phyloP scores from a whole-genome alignment of 805 yeast genomes.

The Brettanomyces naardenensis region DNA sequence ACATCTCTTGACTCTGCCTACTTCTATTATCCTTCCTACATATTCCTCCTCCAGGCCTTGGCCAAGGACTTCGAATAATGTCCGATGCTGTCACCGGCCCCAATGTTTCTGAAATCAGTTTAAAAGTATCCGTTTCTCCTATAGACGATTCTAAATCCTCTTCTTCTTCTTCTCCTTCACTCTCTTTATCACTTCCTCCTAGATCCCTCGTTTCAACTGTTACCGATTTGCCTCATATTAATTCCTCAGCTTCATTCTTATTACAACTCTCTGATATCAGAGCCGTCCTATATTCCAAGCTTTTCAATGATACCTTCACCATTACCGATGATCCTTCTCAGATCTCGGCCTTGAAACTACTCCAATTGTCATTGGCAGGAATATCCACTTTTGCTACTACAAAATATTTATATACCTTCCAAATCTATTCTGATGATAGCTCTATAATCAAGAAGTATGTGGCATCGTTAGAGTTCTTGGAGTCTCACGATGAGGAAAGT shows the following conservation, averaged over 20 bases:
- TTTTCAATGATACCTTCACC: not conserved
- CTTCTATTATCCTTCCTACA: too few relatives aligned
- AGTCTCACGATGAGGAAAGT: not conserved
- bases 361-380: not conserved
- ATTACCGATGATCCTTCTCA: not conserved
- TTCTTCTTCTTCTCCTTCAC: too few relatives aligned
- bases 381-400: not conserved
- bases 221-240: too few relatives aligned
- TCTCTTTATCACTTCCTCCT: too few relatives aligned
- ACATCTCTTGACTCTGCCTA: too few relatives aligned
- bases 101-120: too few relatives aligned
- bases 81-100: too few relatives aligned
- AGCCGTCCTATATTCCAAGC: not conserved
- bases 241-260: not conserved
- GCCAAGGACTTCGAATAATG: too few relatives aligned
- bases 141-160: too few relatives aligned
- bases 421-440: not conserved
- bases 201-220: too few relatives aligned
- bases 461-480: not conserved
- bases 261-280: not conserved
- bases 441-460: not conserved
- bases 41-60: too few relatives aligned
- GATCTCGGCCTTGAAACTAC: not conserved
- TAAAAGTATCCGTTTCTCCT: too few relatives aligned
- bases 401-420: not conserved